Evolutionary conservation across 805 yeast genomes (phyloP), one percentile per base, ranked within the genome.

Genomic region (Cyberlindnera lachancei): DNA sequence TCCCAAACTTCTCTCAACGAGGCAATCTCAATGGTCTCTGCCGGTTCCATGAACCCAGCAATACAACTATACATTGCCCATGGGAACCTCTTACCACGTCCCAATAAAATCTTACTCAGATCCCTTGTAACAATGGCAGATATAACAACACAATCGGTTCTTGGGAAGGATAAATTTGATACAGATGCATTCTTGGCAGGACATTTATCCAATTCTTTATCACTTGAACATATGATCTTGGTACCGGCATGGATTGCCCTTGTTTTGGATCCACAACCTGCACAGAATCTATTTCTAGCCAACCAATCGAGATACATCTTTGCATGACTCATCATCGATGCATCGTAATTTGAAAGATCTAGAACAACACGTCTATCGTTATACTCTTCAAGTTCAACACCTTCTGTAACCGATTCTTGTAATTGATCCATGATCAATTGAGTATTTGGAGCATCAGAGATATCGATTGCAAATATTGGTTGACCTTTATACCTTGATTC

Each of bases 21-120:
- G 10, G 95, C 92, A 29, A 75, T 79, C 56, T 90, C 97, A 15
- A 90, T 75, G 3, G 94, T 75, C 60, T 90, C 98, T 18, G 88
- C 81, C 2, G 96, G 95, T 55, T 90, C 98, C 74, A 90, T 77
- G 56, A 92, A 92, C 4, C 97, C 98, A 4, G 97, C 95, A 32
- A 94, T 73, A 50, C 94, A 80, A 13, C 90, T 70, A 58, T 79
- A 90, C 77, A 85, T 72, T 31, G 60, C 54, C 35, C 61, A 48
- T 6, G 75, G 73, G 48, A 73, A 72, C 34, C 95, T 63, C 44
- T 68, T 75, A 38, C 75, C 73, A 33, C 83, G 68, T 3, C 88
- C 94, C 12, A 90, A 61, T 20, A 90, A 67, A 12, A 85, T 63
- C 52, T 75, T 74, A 31, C 73, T 59, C 18, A 75, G 73, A 12